phyloP scores from a whole-genome alignment of 768 basidiomycete species.

The Amanita muscaria region DNA sequence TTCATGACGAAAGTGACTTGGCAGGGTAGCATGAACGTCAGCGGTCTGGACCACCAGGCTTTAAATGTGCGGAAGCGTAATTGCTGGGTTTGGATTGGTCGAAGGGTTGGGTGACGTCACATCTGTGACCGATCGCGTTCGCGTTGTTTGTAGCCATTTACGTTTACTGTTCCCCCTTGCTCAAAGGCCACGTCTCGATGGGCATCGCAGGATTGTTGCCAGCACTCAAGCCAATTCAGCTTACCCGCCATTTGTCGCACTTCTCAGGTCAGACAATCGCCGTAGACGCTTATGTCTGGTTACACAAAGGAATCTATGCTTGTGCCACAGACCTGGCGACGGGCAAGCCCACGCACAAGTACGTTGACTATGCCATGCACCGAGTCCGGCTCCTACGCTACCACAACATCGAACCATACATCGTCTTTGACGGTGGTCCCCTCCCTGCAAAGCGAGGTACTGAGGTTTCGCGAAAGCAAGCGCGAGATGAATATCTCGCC shows the following conservation, averaged over 20 bases:
- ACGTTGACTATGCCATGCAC: conserved; percentile 95
- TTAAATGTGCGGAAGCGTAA: conserved; percentile 45
- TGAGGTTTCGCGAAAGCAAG: conserved; percentile 68
- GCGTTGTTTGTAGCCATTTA: conserved; percentile 10
- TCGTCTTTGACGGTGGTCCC: conserved; percentile 96
- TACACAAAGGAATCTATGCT: conserved; percentile 80
- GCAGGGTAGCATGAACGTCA: conserved; percentile 39
- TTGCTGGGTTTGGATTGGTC: conserved; percentile 59
- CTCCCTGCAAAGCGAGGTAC: conserved; percentile 92
- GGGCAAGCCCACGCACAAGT: conserved; percentile 80
- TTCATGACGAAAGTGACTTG: conserved; percentile 32
- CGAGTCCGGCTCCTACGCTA: conserved; percentile 80
- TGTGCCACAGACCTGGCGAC: conserved; percentile 89
- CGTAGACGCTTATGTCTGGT: conserved; percentile 93
- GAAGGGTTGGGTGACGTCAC: conserved; percentile 27
- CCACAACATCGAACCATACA: conserved; percentile 76
- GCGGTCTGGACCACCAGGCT: conserved; percentile 36
- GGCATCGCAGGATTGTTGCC: conserved; percentile 89
- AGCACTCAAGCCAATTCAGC: conserved; percentile 84
- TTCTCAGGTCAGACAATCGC: conserved; percentile 80
- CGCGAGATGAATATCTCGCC: conserved; percentile 68
- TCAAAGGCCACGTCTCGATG: conserved; percentile 36
- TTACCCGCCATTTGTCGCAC: conserved; percentile 67
- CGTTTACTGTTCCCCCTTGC: background rate
- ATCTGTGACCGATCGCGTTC: conserved; percentile 9